Evolutionary conservation across 78 protist species (phyloP).

Genomic region (Isochrysis galbana): DNA sequence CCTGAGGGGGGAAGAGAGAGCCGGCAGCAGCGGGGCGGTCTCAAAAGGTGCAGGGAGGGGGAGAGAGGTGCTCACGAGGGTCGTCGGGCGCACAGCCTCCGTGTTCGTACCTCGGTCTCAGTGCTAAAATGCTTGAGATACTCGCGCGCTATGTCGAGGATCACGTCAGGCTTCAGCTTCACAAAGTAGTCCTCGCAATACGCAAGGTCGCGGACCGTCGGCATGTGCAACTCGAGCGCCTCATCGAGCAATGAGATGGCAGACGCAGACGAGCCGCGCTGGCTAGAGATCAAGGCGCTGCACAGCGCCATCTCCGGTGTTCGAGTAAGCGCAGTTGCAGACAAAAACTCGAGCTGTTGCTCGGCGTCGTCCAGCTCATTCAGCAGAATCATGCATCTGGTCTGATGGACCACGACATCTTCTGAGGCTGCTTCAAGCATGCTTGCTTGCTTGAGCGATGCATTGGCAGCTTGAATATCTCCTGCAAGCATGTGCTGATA

Average conservation of each 20-base stretch:
- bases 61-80: no score
- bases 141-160: constrained; percentile 50
- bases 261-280: no score
- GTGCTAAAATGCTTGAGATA: not conserved
- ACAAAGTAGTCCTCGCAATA: not conserved
- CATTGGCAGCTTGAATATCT: not conserved
- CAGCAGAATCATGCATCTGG: constrained; percentile 37
- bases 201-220: not conserved
- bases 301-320: not conserved
- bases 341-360: constrained; percentile 60
- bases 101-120: not conserved
- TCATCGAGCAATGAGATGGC: constrained; percentile 13
- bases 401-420: constrained; percentile 45
- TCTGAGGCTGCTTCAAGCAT: constrained; percentile 38
- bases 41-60: no score
- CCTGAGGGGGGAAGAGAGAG: no score
- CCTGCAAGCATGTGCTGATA: constrained; percentile 19
- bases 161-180: constrained; percentile 51
- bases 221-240: constrained; percentile 33
- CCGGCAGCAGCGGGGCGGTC: no score
- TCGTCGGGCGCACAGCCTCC: not conserved
- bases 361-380: constrained; percentile 65
- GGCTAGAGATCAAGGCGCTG: not conserved
- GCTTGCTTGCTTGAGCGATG: constrained; percentile 19
- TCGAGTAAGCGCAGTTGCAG: not conserved